Evolutionary conservation across 352 stramenopile species (phyloP).

Genomic region (Phytopythium montanum): DNA sequence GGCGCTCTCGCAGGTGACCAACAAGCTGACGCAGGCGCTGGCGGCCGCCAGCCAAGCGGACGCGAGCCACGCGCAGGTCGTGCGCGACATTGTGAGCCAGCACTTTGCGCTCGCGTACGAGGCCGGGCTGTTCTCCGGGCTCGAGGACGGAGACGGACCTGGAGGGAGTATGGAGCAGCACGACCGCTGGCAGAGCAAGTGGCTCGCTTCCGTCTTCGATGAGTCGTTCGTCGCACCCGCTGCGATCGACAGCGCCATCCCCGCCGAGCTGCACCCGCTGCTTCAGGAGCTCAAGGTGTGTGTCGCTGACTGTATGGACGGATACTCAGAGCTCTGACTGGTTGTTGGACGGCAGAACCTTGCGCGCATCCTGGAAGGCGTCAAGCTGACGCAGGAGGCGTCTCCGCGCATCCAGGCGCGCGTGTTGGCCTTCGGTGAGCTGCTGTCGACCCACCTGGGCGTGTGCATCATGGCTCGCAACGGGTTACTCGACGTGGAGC

Average conservation of each 20-base stretch:
- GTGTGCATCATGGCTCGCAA: conserved; percentile 67
- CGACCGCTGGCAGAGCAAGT: conserved; percentile 58
- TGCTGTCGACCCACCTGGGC: conserved; percentile 82
- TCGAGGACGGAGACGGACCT: conserved; percentile 36
- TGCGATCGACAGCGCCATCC: conserved; percentile 41
- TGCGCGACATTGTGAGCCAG: conserved; percentile 53
- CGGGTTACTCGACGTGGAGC: conserved; percentile 46
- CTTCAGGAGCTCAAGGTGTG: conserved; percentile 59
- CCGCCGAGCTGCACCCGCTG: conserved; percentile 48
- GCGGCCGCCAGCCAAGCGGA: conserved; percentile 31
- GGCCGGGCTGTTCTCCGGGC: conserved; percentile 44
- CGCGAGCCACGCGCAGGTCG: conserved; percentile 38
- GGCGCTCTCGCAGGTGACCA: conserved; percentile 84
- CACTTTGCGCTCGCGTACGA: conserved; percentile 75
- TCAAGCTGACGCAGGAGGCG: conserved; percentile 86
- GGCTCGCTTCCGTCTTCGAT: conserved; percentile 57
- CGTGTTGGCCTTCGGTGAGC: conserved; percentile 81
- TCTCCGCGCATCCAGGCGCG: conserved; percentile 81
- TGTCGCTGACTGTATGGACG: background rate
- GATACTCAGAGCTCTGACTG: too few species aligned
- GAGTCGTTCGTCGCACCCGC: conserved; percentile 39
- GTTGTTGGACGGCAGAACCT: conserved; percentile 31
- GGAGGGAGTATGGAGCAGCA: conserved; percentile 36
- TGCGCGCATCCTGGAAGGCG: conserved; percentile 76
- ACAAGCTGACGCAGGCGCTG: conserved; percentile 73